phyloP scores from a whole-genome alignment of 108 stramenopile genomes.

The Nitzschia palea region DNA sequence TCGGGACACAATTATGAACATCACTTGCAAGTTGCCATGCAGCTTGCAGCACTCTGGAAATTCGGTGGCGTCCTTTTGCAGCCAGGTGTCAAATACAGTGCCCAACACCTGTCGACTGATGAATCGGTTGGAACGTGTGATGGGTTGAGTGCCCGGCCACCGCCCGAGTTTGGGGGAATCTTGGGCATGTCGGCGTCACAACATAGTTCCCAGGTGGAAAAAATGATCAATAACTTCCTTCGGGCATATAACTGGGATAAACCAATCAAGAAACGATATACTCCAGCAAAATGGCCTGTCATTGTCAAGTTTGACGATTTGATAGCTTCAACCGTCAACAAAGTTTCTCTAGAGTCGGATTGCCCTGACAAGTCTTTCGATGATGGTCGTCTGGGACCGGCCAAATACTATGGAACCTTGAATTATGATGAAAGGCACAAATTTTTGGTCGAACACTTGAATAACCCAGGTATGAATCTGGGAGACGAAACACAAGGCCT shows the following conservation, averaged over 20 bases:
- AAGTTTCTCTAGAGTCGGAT: not conserved
- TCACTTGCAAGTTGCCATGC: conserved; percentile 10
- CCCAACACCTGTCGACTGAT: not conserved
- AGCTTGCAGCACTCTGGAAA: conserved; percentile 15
- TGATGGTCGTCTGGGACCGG: not conserved
- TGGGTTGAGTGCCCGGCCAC: not conserved
- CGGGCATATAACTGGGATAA: not conserved
- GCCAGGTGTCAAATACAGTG: conserved; percentile 1
- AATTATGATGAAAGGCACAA: conserved; percentile 2
- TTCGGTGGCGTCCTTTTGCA: conserved; percentile 1
- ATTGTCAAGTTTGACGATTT: not conserved
- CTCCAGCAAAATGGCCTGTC: not conserved
- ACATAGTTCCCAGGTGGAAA: not conserved
- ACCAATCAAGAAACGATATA: not conserved
- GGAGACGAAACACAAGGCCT: conserved; percentile 14
- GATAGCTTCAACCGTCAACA: not conserved
- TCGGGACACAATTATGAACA: conserved; percentile 8
- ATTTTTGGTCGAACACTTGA: not conserved
- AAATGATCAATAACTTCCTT: not conserved
- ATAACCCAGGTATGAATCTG: not conserved
- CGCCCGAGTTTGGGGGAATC: not conserved
- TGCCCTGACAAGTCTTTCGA: not conserved
- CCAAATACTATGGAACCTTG: conserved; percentile 7
- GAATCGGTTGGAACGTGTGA: not conserved
- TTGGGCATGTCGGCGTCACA: not conserved